Evolutionary conservation across 768 basidiomycete genomes (phyloP), one percentile per base, ranked within the genome.

Genomic region (Phylloporus scabripes): DNA sequence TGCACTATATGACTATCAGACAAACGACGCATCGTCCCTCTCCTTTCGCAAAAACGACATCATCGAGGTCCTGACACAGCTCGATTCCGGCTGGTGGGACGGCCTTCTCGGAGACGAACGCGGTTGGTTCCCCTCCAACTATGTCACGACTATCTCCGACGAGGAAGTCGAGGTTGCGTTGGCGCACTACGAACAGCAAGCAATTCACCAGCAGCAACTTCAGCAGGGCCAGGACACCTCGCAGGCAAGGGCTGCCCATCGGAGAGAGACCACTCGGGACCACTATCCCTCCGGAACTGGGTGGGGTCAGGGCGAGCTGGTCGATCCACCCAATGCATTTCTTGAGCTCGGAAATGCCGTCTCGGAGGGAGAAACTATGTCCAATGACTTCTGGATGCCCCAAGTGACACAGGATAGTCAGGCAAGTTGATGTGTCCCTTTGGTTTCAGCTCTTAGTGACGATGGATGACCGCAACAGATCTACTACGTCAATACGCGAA

Each of bases 81-180:
- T 97, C 47, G 87, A 90, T 32, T 89, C 89, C 5, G 95, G 95
- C 14, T 99, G 95, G 95, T 97, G 94, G 96, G 95, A 99, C 66
- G 95, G 95, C 5, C 72, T 96, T 51, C 76, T 96, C 18, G 81
- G 83, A 42, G 87, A 90, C 47, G 85, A 88, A 65, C 82, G 95
- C 44, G 95, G 95, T 49, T 95, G 92, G 92, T 95, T 99, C 69
- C 95, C 95, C 18, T 91, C 88, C 57, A 99, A 98, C 72, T 98
- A 96, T 72, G 93, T 96, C 39, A 71, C 74, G 41, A 64, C 80
- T 39, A 82, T 97, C 48, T 77, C 81, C 21, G 87, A 90, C 53
- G 84, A 88, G 60, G 89, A 91, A 61, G 88, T 83, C 3, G 91
- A 90, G 51, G 66, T 76, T 20, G 80, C 76, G 10, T 75, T 86